Base-by-base conservation (phyloP, 1,284 basidiomycete genomes). In the Puccinia triticina region DNA sequence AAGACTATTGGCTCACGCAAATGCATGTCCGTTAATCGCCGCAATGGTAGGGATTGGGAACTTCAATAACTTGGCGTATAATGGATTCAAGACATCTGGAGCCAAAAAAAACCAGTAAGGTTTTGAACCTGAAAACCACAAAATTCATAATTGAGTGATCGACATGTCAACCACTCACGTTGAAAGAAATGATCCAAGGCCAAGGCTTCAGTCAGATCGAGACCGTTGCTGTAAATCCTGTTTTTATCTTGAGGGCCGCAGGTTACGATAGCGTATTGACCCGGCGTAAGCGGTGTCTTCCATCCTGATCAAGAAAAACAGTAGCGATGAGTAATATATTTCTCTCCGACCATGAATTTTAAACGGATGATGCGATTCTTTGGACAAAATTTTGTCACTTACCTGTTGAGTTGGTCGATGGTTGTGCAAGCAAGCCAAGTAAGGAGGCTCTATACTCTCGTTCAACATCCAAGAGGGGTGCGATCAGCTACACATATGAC, bases 21-120 rank as follows among this genome's bases (percentile, higher is more conserved):
- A 85, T 61, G 83, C 83, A 69, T 86, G 86, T 0, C 86, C 86
- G 80, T 86, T 86, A 48, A 86, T 82, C 2, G 85, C 85, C 7
- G 85, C 84, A 18, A 86, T 82, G 12, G 85, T 86, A 26, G 83
- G 84, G 14, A 86, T 82, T 2, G 85, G 86, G 74, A 85, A 86
- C 7, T 81, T 84, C 43, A 86, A 77, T 16, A 86, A 29, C 1
- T 84, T 83, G 7, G 67, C 43, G 43, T 82, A 82, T 32, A 76
- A 66, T 37, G 57, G 71, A 66, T 82, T 75, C 71, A 81, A 73
- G 53, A 81, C 78, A 81, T 61, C 78, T 81, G 40, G 21, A 37
- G n/a, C 2, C 26, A 46, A 32, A 21, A 67, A 53, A 32, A 61
- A 77, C 11, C 2, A 48, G 29, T n/a, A 37, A 32, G 37, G 34